phyloP scores from a whole-genome alignment of 495 filamentous ascomycete genomes.

The Talaromyces wortmannii region DNA sequence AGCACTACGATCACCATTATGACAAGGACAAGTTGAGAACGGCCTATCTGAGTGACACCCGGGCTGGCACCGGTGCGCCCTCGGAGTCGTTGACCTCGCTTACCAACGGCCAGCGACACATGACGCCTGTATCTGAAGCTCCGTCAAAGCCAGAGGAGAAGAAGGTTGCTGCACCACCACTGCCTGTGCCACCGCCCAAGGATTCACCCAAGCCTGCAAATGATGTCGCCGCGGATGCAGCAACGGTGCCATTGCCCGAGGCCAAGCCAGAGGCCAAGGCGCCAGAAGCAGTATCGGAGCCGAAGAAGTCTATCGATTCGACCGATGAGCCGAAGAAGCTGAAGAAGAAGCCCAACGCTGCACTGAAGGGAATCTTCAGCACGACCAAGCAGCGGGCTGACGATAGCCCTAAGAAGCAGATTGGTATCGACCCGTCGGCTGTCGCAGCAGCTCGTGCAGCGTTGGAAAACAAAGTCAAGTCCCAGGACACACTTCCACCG shows the following conservation, averaged over 20 bases:
- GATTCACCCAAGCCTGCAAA: constrained; percentile 13
- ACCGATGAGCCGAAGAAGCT: constrained; percentile 28
- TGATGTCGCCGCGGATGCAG: constrained; percentile 19
- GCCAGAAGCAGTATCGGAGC: constrained; percentile 1
- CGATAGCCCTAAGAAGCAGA: constrained; percentile 29
- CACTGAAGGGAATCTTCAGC: constrained; percentile 43
- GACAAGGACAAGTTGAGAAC: constrained; percentile 79
- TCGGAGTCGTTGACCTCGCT: constrained; percentile 14
- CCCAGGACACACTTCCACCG: constrained; percentile 22
- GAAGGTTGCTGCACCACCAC: constrained; percentile 15
- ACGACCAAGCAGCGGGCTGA: constrained; percentile 31
- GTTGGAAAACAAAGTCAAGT: constrained; percentile 34
- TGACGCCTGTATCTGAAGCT: constrained; percentile 7
- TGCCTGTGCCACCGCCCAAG: constrained; percentile 22
- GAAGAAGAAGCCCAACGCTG: constrained; percentile 41
- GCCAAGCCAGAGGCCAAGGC: neutral
- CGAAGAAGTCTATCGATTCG: constrained; percentile 20
- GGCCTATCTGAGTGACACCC: constrained; percentile 68
- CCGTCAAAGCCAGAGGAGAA: constrained; percentile 17
- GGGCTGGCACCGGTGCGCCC: constrained; percentile 55
- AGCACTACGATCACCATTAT: constrained; percentile 61
- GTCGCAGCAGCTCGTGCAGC: constrained; percentile 47
- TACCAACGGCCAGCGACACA: constrained; percentile 2
- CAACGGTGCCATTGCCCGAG: constrained; percentile 19
- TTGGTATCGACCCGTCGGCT: constrained; percentile 26